These are phyloP conservation scores for Bruguiera hainesii DNA, from an alignment of 441 rosid species.

Conservation along the genomic window DNA sequence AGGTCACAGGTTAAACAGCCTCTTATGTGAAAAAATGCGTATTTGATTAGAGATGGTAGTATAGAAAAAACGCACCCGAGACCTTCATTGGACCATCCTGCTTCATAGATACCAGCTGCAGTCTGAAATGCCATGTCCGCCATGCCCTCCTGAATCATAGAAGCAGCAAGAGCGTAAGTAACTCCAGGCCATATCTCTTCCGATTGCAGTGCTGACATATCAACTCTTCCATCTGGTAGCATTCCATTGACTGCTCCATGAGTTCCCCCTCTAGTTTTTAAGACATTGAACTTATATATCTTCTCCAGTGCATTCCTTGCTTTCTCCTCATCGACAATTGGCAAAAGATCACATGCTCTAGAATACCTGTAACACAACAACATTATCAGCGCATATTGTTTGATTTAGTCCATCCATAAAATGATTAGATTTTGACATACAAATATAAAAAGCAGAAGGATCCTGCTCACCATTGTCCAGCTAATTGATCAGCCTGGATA, in stretches of 20 bases:
- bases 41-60: not conserved
- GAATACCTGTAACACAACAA: slow-evolving; percentile 55
- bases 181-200: slow-evolving; percentile 92
- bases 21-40: slow-evolving; percentile 27
- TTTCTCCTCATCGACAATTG: slow-evolving; percentile 60
- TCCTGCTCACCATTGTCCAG: slow-evolving; percentile 72
- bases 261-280: slow-evolving; percentile 67
- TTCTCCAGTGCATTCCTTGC: slow-evolving; percentile 57
- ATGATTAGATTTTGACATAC: not conserved
- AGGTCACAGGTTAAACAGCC: slow-evolving; percentile 13
- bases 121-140: slow-evolving; percentile 67
- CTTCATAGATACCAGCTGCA: slow-evolving; percentile 63
- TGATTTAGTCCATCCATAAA: too few species aligned
- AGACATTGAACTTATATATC: slow-evolving; percentile 69
- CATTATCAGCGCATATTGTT: too few species aligned
- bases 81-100: slow-evolving; percentile 78
- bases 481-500: slow-evolving; percentile 89
- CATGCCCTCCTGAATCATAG: slow-evolving; percentile 85
- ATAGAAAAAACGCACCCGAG: slow-evolving; percentile 55
- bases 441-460: not conserved
- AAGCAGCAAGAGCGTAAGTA: slow-evolving; percentile 80
- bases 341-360: slow-evolving; percentile 69
- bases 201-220: slow-evolving; percentile 74
- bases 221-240: slow-evolving; percentile 80
- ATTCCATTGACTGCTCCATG: slow-evolving; percentile 89